A percentile compares a stretch with the other conserved stretches of the same genome.
Evolutionary conservation across 306 rosid genomes (phyloP).

Genomic region (Potentilla sterilis): DNA sequence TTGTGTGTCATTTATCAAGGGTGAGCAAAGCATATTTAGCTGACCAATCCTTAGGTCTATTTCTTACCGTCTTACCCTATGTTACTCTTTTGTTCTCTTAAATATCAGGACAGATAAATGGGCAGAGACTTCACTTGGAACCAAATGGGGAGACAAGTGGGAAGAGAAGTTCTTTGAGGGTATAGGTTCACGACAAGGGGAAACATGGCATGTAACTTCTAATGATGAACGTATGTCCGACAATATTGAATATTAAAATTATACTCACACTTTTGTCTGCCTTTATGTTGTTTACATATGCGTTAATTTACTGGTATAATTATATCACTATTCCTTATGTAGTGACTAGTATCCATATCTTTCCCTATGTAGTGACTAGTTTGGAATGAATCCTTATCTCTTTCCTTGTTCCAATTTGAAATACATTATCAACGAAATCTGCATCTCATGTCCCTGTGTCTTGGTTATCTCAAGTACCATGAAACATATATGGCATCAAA

Average conservation of each 20-base stretch:
- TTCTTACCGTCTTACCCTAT: neutral
- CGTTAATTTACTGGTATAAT: neutral
- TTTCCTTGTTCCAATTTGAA: neutral
- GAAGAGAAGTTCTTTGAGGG: conserved; percentile 92
- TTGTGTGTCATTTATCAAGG: neutral
- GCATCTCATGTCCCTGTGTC: no score
- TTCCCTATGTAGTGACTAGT: neutral
- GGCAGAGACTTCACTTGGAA: conserved; percentile 96
- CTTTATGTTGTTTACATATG: neutral
- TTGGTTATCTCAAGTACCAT: no score
- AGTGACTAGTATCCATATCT: neutral
- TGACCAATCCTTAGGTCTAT: neutral
- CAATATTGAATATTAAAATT: conserved; percentile 4
- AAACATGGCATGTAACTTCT: conserved; percentile 97
- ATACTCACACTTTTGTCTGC: neutral
- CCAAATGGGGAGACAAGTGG: conserved; percentile 99
- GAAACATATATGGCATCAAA: no score
- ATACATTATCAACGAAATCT: neutral
- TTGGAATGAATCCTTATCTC: neutral
- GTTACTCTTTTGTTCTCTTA: conserved; percentile 5
- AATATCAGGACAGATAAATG: conserved; percentile 92
- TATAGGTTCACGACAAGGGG: conserved; percentile 95
- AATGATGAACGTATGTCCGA: conserved; percentile 71
- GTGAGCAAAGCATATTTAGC: neutral
- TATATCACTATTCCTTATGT: neutral